Evolutionary conservation across 1,284 basidiomycete genomes (phyloP), one percentile per base, ranked within the genome.

Genomic region (Ustilago shanxiensis): DNA sequence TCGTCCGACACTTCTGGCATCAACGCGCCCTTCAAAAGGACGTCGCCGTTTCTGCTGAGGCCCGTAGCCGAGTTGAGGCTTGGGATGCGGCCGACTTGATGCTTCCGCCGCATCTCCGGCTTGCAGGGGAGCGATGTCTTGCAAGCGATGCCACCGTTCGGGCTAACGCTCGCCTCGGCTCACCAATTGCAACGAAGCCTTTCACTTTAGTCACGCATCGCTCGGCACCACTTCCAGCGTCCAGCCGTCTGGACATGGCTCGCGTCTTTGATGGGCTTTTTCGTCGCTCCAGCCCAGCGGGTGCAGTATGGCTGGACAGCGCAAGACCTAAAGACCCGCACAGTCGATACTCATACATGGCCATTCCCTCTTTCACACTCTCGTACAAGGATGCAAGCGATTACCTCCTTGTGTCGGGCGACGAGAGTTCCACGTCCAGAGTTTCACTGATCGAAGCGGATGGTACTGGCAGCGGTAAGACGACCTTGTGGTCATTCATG

Each of bases 241-340:
- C 52, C 16, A 18, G 29, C 33, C 18, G n/a, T 26, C 52, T 51
- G 6, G 60, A 71, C 52, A 76, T 66, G 68, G 77, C 83, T 24
- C 80, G 85, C 49, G 84, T 88, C 5, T 89, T 88, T 60, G 86
- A 88, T 60, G 67, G 68, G 0, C 64, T 88, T 2, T 81, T 88
- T 20, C 79, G 80, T 49, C 58, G 31, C 18, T 20, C 51, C 3
- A 71, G 72, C 52, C 50, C 66, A 2, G 74, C 88, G 0, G 88
- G 88, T 2, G 86, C 88, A 50, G 79, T 89, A 1, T 89, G 89
- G 89, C 82, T 89, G 0, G 89, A 89, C 60, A 88, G 88, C 8
- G 83, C 86, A 2, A 73, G 85, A 60, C 68, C 28, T 68, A 65
- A 66, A 50, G 68, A 49, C 31, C 81, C 61, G 10, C 77, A 78